Conservation (phyloP, 352 stramenopile species). For the Globisporangium solare region DNA sequence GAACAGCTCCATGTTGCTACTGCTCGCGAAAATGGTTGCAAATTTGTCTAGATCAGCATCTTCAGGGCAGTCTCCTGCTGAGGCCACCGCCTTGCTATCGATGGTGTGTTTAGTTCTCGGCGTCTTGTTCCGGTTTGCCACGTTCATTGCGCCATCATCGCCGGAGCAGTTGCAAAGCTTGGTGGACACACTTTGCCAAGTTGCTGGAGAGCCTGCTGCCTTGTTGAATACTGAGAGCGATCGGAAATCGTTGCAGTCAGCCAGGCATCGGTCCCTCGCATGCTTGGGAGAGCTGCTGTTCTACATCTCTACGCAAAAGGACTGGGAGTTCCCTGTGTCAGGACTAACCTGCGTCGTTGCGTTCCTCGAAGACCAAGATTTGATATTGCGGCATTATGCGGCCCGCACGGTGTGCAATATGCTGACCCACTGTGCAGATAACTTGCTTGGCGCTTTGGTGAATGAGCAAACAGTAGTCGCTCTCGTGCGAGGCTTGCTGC, state of each 20-base stretch:
- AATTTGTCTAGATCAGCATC: background rate
- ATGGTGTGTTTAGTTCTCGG: conserved; percentile 60
- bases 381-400: conserved; percentile 48
- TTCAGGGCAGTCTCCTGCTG: background rate
- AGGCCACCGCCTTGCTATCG: conserved; percentile 18
- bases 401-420: conserved; percentile 58
- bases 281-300: conserved; percentile 74
- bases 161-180: conserved; percentile 50
- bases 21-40: conserved; percentile 54
- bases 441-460: conserved; percentile 28
- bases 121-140: conserved; percentile 63
- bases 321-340: conserved; percentile 28
- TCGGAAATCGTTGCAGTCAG: conserved; percentile 2
- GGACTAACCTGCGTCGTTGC: conserved; percentile 30
- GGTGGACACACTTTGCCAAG: conserved; percentile 28
- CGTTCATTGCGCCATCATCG: conserved; percentile 60
- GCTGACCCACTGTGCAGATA: conserved; percentile 38
- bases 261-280: conserved; percentile 19
- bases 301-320: conserved; percentile 62
- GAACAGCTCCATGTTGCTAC: conserved; percentile 70
- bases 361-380: conserved; percentile 34
- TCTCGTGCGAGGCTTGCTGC: conserved; percentile 28
- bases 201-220: conserved; percentile 9
- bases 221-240: background rate
- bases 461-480: conserved; percentile 34